These are phyloP conservation scores for Eucalyptus regnans DNA, from an alignment of 345 rosid genomes.

Conservation along the genomic window DNA sequence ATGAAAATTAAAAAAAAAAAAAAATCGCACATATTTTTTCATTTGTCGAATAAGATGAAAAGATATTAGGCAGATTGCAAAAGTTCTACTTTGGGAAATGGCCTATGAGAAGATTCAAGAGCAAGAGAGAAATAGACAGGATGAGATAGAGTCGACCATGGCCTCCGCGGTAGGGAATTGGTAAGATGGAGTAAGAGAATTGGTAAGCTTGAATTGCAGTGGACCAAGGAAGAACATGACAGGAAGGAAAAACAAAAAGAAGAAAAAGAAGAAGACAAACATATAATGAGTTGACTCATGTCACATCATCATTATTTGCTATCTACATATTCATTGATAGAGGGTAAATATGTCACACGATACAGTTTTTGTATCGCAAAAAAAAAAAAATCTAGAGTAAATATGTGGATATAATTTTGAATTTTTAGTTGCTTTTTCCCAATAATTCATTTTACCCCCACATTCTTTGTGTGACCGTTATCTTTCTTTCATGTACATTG, in stretches of 20 bases:
- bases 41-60: background rate
- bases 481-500: background rate
- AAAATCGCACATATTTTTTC: background rate
- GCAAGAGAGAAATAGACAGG: background rate
- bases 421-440: no score
- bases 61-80: background rate
- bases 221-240: background rate
- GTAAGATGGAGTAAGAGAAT: background rate
- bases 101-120: background rate
- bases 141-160: background rate
- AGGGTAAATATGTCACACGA: background rate
- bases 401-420: no score
- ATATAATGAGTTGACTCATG: no score
- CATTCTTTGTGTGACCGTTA: no score
- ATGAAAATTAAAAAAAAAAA: no score
- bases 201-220: background rate
- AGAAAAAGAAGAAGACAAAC: background rate
- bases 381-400: no score
- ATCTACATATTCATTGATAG: background rate
- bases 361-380: accelerated
- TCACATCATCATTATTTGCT: no score
- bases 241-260: background rate
- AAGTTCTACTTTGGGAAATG: background rate
- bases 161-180: background rate
- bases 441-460: background rate